Percentiles rank a stretch among this genome's conserved stretches.
Conservation (phyloP, 2,329 filamentous ascomycete species). For the Exophiala viscosa region DNA sequence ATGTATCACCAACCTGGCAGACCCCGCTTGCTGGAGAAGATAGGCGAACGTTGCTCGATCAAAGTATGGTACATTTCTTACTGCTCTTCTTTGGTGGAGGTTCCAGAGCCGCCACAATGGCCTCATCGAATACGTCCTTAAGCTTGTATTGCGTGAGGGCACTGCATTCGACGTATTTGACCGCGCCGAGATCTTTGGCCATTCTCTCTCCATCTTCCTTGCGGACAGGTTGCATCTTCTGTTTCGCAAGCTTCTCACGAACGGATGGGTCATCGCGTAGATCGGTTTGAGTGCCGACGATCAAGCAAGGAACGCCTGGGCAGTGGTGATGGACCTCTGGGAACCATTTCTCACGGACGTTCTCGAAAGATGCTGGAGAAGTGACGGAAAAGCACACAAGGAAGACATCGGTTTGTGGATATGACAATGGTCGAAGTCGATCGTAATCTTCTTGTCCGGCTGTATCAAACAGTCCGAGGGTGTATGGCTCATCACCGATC, state of each 20-base stretch:
- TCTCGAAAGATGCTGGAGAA: conserved; percentile 95
- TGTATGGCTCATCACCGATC: conserved; percentile 99
- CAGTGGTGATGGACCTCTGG: conserved; percentile 98
- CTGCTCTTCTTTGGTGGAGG: conserved; percentile 76
- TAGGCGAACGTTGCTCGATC: conserved; percentile 28
- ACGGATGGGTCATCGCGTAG: conserved; percentile 84
- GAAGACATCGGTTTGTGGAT: conserved; percentile 98
- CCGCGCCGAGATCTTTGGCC: conserved; percentile 94
- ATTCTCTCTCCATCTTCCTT: conserved; percentile 93
- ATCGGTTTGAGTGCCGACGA: conserved; percentile 97
- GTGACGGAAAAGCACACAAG: conserved; percentile 98
- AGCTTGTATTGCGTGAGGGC: conserved; percentile 97
- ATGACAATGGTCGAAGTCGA: conserved; percentile 89
- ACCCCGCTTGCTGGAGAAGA: conserved; percentile 1
- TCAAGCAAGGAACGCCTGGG: conserved; percentile 93
- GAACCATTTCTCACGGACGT: conserved; percentile 99
- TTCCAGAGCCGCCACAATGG: conserved; percentile 91
- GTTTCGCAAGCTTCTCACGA: conserved; percentile 84
- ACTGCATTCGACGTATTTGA: conserved; percentile 99
- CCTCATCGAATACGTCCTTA: conserved; percentile 99
- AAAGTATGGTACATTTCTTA: conserved; percentile 69
- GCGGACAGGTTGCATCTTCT: conserved; percentile 91
- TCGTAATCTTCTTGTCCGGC: conserved; percentile 99
- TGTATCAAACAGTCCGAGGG: conserved; percentile 94
- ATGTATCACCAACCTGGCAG: conserved; percentile 20